Evolutionary conservation across 768 basidiomycete genomes (phyloP), one percentile per base, ranked within the genome.

Genomic region (Cystofilobasidium bisporidii): DNA sequence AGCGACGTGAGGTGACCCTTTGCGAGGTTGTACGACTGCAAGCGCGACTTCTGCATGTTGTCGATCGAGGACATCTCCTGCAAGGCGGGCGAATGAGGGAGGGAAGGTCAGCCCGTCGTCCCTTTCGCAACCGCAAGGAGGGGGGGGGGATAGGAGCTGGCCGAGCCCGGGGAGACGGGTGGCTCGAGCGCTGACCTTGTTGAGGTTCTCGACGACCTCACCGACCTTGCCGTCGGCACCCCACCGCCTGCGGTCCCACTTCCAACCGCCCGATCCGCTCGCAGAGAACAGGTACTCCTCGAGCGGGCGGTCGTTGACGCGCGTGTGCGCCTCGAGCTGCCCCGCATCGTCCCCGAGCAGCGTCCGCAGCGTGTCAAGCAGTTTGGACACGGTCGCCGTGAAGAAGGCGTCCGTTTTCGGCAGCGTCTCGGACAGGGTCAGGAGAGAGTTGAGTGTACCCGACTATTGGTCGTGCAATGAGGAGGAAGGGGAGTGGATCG

Each of bases 31-130:
- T 99, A 99, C 74, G 85, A 87, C 72, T 86, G 88, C 47, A 91
- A 79, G 78, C 96, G 97, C 48, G 85, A 81, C 80, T 94, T 94
- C 83, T 96, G 88, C 45, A 88, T 85, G 74, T 88, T 89, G 77
- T 99, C 96, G 70, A 98, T 91, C 26, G 90, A 91, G 28, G 81
- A 81, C 85, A 94, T 90, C 81, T 98, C 96, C 93, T 93, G 74
- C 8, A 30, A n/a, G 64, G 18, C 24, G 32, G 33, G 64, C 67
- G 22, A 24, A 9, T 26, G 11, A 1, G 43, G 17, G 55, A 17
- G 10, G n/a, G 55, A 18, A 12, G 40, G n/a, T n/a, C n/a, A 26
- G 55, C 32, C 12, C 14, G 40, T 33, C 15, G 41, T 57, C 32
- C 28, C n/a, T n/a, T n/a, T 33, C 50, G 5, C 9, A 30, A 12